Evolutionary conservation across 2,329 filamentous ascomycete species (phyloP).

Genomic region (Raffaelea albimanens): DNA sequence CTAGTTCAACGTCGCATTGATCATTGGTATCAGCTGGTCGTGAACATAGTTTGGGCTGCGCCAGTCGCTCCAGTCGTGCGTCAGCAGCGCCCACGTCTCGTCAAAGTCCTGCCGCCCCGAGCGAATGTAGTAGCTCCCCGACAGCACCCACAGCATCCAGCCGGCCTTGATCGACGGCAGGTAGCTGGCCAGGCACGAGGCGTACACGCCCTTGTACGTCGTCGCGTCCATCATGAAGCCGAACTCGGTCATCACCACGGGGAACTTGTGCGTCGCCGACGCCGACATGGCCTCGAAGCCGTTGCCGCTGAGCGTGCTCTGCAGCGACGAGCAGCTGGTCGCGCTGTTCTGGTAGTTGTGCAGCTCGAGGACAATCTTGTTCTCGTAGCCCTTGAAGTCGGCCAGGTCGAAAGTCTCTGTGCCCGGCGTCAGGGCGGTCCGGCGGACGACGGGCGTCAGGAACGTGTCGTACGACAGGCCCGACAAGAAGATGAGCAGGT

Average conservation of each 20-base stretch:
- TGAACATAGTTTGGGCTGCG: conserved; percentile 32
- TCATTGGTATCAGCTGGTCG: conserved; percentile 29
- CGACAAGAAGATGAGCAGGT: conserved; percentile 48
- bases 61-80: conserved; percentile 45
- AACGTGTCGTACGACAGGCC: conserved; percentile 49
- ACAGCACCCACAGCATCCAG: conserved; percentile 51
- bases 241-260: conserved; percentile 44
- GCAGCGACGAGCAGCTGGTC: conserved; percentile 35
- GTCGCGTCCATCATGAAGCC: conserved; percentile 40
- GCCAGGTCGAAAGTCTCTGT: conserved; percentile 30
- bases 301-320: conserved; percentile 34
- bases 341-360: conserved; percentile 51
- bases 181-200: conserved; percentile 39
- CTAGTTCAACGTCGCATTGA: conserved; percentile 21
- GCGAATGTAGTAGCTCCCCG: conserved; percentile 49
- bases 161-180: conserved; percentile 38
- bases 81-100: conserved; percentile 47
- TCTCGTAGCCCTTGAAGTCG: conserved; percentile 35
- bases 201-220: conserved; percentile 39
- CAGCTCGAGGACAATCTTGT: conserved; percentile 51
- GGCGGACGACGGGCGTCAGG: conserved; percentile 39
- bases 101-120: conserved; percentile 43
- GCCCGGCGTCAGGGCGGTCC: conserved; percentile 36
- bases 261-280: conserved; percentile 28
- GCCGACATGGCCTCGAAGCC: conserved; percentile 44